Conservation (phyloP, 768 basidiomycete genomes). For the Strobilomyces echinocephalus region DNA sequence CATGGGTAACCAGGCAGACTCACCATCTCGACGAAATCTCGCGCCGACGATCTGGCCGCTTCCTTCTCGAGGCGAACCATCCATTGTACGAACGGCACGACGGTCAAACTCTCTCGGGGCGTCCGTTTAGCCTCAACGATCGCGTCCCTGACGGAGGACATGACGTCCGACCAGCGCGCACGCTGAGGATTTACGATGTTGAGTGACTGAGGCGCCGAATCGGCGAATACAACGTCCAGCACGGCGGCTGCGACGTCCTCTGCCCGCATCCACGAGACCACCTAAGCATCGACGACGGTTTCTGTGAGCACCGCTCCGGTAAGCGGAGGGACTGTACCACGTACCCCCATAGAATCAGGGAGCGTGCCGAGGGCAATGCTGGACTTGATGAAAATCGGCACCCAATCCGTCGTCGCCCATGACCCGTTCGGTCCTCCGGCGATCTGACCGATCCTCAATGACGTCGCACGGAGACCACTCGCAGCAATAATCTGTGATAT, state of each 20-base stretch:
- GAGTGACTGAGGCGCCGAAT: not conserved
- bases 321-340: constrained; percentile 8
- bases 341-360: constrained; percentile 31
- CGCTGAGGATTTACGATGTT: not conserved
- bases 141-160: not conserved
- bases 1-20: not conserved
- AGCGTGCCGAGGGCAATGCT: constrained; percentile 26
- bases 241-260: not conserved
- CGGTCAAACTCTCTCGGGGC: not conserved
- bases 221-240: not conserved
- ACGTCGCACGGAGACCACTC: constrained; percentile 23
- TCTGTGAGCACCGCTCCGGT: too few species aligned
- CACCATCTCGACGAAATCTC: not conserved
- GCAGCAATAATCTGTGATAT: constrained; percentile 18
- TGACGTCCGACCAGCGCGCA: not conserved
- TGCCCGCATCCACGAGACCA: too few species aligned
- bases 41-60: not conserved
- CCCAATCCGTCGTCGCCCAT: constrained; percentile 28
- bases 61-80: not conserved
- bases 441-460: constrained; percentile 33
- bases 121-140: too few species aligned
- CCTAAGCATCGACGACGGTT: too few species aligned
- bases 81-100: not conserved
- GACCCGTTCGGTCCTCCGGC: constrained; percentile 30
- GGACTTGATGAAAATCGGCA: constrained; percentile 21